Conservation (phyloP, 768 basidiomycete genomes). For the Boletus tylopilopsis region DNA sequence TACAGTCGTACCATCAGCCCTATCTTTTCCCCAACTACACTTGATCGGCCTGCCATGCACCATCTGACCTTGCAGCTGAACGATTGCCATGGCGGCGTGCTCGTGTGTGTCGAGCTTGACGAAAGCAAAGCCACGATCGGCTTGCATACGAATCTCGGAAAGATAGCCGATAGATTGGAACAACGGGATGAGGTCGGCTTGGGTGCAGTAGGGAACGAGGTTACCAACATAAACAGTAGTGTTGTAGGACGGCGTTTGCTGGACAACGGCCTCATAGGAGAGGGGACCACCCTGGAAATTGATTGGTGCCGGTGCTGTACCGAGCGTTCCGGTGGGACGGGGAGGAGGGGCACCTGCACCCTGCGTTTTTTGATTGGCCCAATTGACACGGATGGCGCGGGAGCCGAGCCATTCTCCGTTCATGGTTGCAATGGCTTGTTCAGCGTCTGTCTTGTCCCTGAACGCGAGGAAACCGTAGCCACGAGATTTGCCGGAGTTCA, state of each 20-base stretch:
- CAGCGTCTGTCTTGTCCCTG: slow-evolving; percentile 98
- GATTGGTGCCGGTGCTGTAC: slow-evolving; percentile 81
- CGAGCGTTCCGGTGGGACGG: slow-evolving; percentile 43
- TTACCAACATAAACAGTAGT: slow-evolving; percentile 98
- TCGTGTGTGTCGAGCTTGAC: slow-evolving; percentile 99
- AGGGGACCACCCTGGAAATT: slow-evolving; percentile 88
- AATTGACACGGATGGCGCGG: slow-evolving; percentile 98
- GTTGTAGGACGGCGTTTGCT: slow-evolving; percentile 92
- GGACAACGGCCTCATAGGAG: slow-evolving; percentile 89
- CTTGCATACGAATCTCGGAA: slow-evolving; percentile 98
- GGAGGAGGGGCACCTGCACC: slow-evolving; percentile 38
- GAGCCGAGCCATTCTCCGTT: slow-evolving; percentile 99
- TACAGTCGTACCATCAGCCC: slow-evolving; percentile 65
- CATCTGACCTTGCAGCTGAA: slow-evolving; percentile 94
- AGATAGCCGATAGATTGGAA: slow-evolving; percentile 99
- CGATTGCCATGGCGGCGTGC: slow-evolving; percentile 97
- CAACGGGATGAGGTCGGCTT: slow-evolving; percentile 94
- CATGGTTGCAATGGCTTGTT: slow-evolving; percentile 99
- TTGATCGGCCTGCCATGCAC: slow-evolving; percentile 97
- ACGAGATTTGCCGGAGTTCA: slow-evolving; percentile 98
- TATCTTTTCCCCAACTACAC: slow-evolving; percentile 98
- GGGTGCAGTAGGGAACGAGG: slow-evolving; percentile 94
- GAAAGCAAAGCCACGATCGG: slow-evolving; percentile 98
- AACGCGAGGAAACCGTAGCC: slow-evolving; percentile 99
- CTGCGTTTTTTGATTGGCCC: slow-evolving; percentile 99